Evolutionary conservation across 1,284 basidiomycete genomes (phyloP).

Genomic region (Thecaphora thlaspeos): DNA sequence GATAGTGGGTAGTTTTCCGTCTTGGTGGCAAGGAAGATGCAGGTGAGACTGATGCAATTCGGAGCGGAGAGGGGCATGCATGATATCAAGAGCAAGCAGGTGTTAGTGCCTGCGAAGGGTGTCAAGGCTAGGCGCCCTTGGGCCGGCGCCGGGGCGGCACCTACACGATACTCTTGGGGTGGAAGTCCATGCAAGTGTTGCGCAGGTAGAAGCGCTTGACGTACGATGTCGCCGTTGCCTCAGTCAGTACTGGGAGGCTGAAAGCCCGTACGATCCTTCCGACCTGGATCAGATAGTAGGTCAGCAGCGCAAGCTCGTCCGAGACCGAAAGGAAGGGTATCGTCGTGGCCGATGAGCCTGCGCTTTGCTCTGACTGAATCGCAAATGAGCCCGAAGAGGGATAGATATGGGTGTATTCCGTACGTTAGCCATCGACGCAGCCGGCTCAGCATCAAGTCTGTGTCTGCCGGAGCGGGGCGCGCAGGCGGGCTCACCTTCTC

Average conservation of each 20-base stretch:
- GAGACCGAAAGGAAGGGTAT: slow-evolving; percentile 71
- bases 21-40: slow-evolving; percentile 92
- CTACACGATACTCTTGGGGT: slow-evolving; percentile 96
- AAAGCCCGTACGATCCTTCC: slow-evolving; percentile 79
- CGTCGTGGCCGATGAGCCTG: background rate
- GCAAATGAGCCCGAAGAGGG: background rate
- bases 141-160: slow-evolving; percentile 52
- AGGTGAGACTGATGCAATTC: too few relatives aligned
- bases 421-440: too few relatives aligned
- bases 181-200: slow-evolving; percentile 99
- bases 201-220: slow-evolving; percentile 95
- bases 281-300: slow-evolving; percentile 85
- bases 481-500: slow-evolving; percentile 4
- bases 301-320: slow-evolving; percentile 85
- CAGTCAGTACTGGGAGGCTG: slow-evolving; percentile 84
- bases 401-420: background rate
- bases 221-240: slow-evolving; percentile 86
- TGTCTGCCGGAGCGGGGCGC: too few relatives aligned
- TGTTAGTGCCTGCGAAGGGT: too few relatives aligned
- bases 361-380: too few relatives aligned
- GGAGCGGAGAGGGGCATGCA: too few relatives aligned
- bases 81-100: too few relatives aligned
- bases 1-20: slow-evolving; percentile 91
- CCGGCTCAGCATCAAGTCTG: too few relatives aligned
- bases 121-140: too few relatives aligned